Evolutionary conservation across 495 filamentous ascomycete species (phyloP).

Genomic region (Hapsidospora chrysogenum): DNA sequence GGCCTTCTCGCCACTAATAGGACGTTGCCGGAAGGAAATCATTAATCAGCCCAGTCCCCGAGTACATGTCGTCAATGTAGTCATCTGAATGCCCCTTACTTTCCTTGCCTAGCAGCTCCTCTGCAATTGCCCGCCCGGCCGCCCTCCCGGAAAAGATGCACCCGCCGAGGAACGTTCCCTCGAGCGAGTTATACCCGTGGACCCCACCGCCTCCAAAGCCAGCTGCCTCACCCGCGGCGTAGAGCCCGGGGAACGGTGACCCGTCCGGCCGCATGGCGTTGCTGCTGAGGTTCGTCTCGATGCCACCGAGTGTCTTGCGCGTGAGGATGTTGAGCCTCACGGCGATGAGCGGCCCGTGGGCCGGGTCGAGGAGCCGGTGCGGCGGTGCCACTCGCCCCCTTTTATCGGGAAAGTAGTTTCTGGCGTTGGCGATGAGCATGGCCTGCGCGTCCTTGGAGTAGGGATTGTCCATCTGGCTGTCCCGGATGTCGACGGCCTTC

Average conservation of each 20-base stretch:
- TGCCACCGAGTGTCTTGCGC: slow-evolving; percentile 32
- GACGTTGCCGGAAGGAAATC: no score
- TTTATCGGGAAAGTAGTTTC: slow-evolving; percentile 29
- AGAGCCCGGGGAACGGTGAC: slow-evolving; percentile 25
- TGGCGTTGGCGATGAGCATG: slow-evolving; percentile 32
- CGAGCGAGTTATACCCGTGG: slow-evolving; percentile 32
- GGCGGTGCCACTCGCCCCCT: slow-evolving; percentile 23
- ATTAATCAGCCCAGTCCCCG: no score
- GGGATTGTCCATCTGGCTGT: slow-evolving; percentile 27
- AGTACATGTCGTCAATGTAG: no score
- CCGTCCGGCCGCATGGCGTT: slow-evolving; percentile 27
- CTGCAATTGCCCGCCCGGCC: slow-evolving; percentile 24
- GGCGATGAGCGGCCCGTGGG: slow-evolving; percentile 30
- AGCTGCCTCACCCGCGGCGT: slow-evolving; percentile 34
- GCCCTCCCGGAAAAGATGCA: slow-evolving; percentile 34
- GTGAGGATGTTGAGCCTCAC: slow-evolving; percentile 34
- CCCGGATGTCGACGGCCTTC: slow-evolving; percentile 24
- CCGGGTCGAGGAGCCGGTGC: slow-evolving; percentile 27
- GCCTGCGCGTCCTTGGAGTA: slow-evolving; percentile 35
- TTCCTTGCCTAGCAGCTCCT: slow-evolving; percentile 15
- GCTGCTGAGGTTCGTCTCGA: slow-evolving; percentile 34
- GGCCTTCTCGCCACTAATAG: no score
- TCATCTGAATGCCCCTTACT: no score
- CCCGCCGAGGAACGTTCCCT: slow-evolving; percentile 31
- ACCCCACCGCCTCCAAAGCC: slow-evolving; percentile 37